These are phyloP conservation scores for Mimosa bimucronata DNA, from an alignment of 306 rosid genomes.

Conservation along the genomic window DNA sequence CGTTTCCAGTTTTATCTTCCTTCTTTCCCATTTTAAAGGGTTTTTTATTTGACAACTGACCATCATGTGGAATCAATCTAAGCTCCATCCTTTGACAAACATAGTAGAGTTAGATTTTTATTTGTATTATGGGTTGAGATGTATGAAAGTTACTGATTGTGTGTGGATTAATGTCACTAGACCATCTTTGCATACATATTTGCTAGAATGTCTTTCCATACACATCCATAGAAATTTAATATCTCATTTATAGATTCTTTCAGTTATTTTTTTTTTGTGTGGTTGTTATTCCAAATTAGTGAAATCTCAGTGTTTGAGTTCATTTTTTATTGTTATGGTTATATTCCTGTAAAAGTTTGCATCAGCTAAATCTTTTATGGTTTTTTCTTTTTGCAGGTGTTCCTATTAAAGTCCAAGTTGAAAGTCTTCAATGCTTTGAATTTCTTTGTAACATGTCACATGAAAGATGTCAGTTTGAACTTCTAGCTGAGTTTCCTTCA, in stretches of 20 bases:
- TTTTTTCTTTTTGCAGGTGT: slow-evolving; percentile 57
- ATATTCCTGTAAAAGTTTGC: slow-evolving; percentile 13
- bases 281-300: background rate
- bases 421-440: slow-evolving; percentile 78
- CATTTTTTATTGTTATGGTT: background rate
- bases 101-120: no score
- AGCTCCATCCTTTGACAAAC: no score
- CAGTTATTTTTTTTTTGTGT: background rate
- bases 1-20: no score
- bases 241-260: background rate
- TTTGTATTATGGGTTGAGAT: no score
- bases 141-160: no score
- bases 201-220: background rate
- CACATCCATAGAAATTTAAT: background rate
- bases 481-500: slow-evolving; percentile 76
- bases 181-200: no score
- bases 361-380: slow-evolving; percentile 28
- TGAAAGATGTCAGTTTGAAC: slow-evolving; percentile 60
- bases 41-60: no score
- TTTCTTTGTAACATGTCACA: slow-evolving; percentile 66
- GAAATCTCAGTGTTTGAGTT: background rate
- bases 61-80: no score
- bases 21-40: no score
- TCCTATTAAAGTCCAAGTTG: slow-evolving; percentile 78
- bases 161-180: no score